Base-by-base conservation (phyloP, 352 stramenopile genomes). In the Globisporangium camurandrum region DNA sequence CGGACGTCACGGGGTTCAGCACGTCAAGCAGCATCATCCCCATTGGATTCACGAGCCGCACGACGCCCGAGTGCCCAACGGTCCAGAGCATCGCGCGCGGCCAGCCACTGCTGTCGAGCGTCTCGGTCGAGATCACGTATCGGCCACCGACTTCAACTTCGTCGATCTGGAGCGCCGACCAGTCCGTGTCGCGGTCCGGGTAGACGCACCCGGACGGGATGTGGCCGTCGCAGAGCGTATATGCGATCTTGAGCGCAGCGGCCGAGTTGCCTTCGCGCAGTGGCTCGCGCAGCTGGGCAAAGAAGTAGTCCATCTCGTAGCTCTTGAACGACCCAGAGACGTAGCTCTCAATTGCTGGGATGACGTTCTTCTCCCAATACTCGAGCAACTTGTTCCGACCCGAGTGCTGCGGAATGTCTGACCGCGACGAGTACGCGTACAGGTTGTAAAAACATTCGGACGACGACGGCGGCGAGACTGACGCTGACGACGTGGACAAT, bases 271-370 rank as follows among this genome's bases (percentile, higher is more conserved):
- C 80, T 68, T 91, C 76, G 24, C 80, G 62, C 28, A 91, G 51
- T 3, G 80, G 80, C 41, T 91, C 80, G 34, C 80, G 75, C 17
- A 91, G 51, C 44, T 91, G 80, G 7, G 80, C 80, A 49, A 91
- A 91, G 45, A 91, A 91, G 33, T 91, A 91, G 31, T 91, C 77
- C 80, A 91, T 91, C 50, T 91, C 80, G 49, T 91, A 91, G 38
- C 69, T 86, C 56, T 91, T 91, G 52, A 91, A 91, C 14, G 80
- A 91, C 0, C 80, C 80, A 2, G 75, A 67, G 9, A 91, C 80
- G 37, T 91, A 91, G 23, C 73, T 80, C 49, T 91, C 74, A 44
- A 91, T 88, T 20, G 80, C 77, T 28, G 80, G 80, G 47, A 91
- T 91, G 27, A 91, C 80, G 44, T 91, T 83, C 49, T 86, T 86